Conservation (phyloP, 1,284 basidiomycete species). For the Waitea zeae region DNA sequence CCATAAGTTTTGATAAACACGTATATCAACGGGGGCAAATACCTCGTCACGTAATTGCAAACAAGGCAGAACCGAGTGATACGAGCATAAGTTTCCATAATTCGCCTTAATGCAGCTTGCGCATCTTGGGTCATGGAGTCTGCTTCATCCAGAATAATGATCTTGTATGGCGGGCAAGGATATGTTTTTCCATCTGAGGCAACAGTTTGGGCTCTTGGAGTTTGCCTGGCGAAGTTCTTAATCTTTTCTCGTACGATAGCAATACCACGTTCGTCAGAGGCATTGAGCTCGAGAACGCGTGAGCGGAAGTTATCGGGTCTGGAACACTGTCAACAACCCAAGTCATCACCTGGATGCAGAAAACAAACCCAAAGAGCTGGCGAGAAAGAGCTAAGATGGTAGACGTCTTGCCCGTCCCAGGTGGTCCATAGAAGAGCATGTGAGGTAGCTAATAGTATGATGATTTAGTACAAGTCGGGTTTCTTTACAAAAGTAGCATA, state of each 20-base stretch:
- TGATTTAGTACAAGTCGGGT: slow-evolving; percentile 1
- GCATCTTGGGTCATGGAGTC: slow-evolving; percentile 99
- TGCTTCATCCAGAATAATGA: slow-evolving; percentile 97
- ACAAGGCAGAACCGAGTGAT: slow-evolving; percentile 98
- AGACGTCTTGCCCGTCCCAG: slow-evolving; percentile 97
- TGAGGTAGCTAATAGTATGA: slow-evolving; percentile 79
- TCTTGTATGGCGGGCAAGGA: slow-evolving; percentile 97
- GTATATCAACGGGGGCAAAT: slow-evolving; percentile 10
- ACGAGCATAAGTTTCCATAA: slow-evolving; percentile 96
- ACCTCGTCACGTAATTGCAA: slow-evolving; percentile 99
- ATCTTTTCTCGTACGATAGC: slow-evolving; percentile 95
- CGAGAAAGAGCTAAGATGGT: slow-evolving; percentile 91
- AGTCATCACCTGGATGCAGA: slow-evolving; percentile 2
- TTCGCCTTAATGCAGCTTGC: slow-evolving; percentile 86
- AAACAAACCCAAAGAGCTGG: slow-evolving; percentile 95
- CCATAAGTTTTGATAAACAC: neutral
- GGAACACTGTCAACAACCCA: slow-evolving; percentile 31
- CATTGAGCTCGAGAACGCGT: slow-evolving; percentile 95
- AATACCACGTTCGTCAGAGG: slow-evolving; percentile 97
- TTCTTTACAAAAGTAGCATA: neutral
- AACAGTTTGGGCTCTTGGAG: slow-evolving; percentile 62
- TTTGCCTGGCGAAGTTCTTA: slow-evolving; percentile 95
- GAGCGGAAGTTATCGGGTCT: slow-evolving; percentile 88
- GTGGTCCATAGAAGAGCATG: slow-evolving; percentile 99
- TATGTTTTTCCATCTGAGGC: slow-evolving; percentile 73